phyloP scores from a whole-genome alignment of 306 rosid genomes.

The Cicer pinnatifidum region DNA sequence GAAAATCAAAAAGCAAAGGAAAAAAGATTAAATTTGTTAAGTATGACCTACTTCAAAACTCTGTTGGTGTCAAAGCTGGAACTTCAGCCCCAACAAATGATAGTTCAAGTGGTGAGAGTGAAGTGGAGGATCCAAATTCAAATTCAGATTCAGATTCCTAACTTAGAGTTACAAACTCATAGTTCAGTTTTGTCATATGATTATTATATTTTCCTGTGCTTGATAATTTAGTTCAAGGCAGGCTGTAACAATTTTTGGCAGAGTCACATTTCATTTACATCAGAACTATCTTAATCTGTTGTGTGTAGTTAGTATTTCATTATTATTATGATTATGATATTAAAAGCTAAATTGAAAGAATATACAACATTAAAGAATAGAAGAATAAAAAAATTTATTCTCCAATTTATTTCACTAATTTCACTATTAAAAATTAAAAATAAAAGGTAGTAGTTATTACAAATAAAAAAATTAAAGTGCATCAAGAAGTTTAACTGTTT shows the following conservation, averaged over 20 bases:
- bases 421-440: too few species aligned
- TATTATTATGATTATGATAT: too few species aligned
- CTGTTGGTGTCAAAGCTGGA: constrained; percentile 40
- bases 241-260: constrained; percentile 13
- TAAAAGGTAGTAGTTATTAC: too few species aligned
- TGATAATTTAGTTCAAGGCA: constrained; percentile 9
- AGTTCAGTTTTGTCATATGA: constrained; percentile 40
- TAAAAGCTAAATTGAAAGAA: too few species aligned
- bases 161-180: constrained; percentile 34
- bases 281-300: constrained; percentile 3
- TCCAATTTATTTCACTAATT: too few species aligned
- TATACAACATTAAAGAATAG: too few species aligned
- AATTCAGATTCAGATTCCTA: constrained; percentile 57
- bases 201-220: constrained; percentile 7
- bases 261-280: constrained; percentile 14
- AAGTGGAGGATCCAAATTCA: constrained; percentile 64
- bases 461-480: too few species aligned
- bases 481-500: too few species aligned
- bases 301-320: constrained; percentile 4
- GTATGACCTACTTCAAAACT: constrained; percentile 49
- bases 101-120: constrained; percentile 57
- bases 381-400: too few species aligned
- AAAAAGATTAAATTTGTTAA: constrained; percentile 60
- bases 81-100: constrained; percentile 47
- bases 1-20: constrained; percentile 50